Percentiles rank a stretch among this genome's conserved stretches.
Evolutionary conservation across 129 eudicot species (phyloP).

Genomic region (Centrapalus pauciflorus): DNA sequence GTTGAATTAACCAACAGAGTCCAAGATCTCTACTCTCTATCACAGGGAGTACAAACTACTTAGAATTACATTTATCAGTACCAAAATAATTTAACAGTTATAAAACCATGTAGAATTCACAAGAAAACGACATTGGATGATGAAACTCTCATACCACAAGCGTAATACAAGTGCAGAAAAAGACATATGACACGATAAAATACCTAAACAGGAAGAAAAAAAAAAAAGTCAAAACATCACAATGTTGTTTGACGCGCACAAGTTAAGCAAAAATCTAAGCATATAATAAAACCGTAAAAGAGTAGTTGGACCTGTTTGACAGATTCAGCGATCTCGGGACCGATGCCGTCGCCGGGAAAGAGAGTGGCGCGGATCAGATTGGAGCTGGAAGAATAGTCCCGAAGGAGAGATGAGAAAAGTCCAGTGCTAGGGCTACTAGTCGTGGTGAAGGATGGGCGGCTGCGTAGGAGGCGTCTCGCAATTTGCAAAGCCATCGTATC

Average conservation of each 20-base stretch:
- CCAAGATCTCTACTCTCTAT: background rate
- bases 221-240: background rate
- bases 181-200: background rate
- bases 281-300: background rate
- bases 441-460: constrained; percentile 23
- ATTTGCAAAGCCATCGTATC: constrained; percentile 73
- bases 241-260: background rate
- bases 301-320: constrained; percentile 52
- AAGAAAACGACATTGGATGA: background rate
- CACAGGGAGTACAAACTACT: background rate
- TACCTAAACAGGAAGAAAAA: background rate
- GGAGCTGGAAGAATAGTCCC: constrained; percentile 37
- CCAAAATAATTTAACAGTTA: background rate
- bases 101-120: background rate
- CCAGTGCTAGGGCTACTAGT: constrained; percentile 4
- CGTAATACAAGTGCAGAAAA: background rate
- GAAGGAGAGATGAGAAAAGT: constrained; percentile 11
- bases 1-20: background rate
- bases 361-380: constrained; percentile 69
- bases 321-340: constrained; percentile 85
- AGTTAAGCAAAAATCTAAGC: background rate
- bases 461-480: constrained; percentile 41
- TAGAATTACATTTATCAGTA: background rate
- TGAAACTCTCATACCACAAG: background rate
- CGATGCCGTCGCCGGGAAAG: constrained; percentile 89